Percentiles rank a stretch among this genome's conserved stretches.
These are phyloP conservation scores for Coccomyxa subellipsoidea DNA, from an alignment of 163 green algal species.

Conservation along the genomic window DNA sequence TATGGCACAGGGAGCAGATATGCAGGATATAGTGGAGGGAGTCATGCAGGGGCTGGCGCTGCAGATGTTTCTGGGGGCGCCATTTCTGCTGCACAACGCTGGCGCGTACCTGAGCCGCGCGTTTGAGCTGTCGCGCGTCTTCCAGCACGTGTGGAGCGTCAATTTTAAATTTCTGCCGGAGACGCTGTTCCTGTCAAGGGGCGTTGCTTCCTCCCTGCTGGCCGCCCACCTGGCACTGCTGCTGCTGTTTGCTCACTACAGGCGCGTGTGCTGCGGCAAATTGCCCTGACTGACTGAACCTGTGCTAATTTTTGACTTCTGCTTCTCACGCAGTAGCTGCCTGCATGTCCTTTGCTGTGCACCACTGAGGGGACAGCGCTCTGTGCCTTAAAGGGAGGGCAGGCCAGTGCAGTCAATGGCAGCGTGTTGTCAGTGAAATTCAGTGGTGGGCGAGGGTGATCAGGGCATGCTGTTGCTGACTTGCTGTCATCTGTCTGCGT, in stretches of 20 bases:
- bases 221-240: constrained; percentile 62
- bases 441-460: too few species aligned
- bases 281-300: not conserved
- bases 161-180: constrained; percentile 85
- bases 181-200: constrained; percentile 57
- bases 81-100: constrained; percentile 67
- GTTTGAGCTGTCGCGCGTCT: constrained; percentile 80
- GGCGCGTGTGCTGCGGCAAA: constrained; percentile 38
- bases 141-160: constrained; percentile 62
- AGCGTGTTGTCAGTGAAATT: too few species aligned
- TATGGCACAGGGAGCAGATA: constrained; percentile 27
- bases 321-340: too few species aligned
- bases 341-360: too few species aligned
- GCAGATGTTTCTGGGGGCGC: constrained; percentile 52
- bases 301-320: too few species aligned
- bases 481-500: not conserved
- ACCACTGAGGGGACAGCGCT: too few species aligned
- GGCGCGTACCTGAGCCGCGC: constrained; percentile 59
- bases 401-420: too few species aligned
- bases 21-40: constrained; percentile 20
- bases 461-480: too few species aligned
- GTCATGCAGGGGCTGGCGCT: constrained; percentile 37
- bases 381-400: too few species aligned
- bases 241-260: constrained; percentile 46
- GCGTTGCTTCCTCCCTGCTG: constrained; percentile 62